phyloP scores from a whole-genome alignment of 2,329 filamentous ascomycete genomes.

The Periconia macrospinosa region DNA sequence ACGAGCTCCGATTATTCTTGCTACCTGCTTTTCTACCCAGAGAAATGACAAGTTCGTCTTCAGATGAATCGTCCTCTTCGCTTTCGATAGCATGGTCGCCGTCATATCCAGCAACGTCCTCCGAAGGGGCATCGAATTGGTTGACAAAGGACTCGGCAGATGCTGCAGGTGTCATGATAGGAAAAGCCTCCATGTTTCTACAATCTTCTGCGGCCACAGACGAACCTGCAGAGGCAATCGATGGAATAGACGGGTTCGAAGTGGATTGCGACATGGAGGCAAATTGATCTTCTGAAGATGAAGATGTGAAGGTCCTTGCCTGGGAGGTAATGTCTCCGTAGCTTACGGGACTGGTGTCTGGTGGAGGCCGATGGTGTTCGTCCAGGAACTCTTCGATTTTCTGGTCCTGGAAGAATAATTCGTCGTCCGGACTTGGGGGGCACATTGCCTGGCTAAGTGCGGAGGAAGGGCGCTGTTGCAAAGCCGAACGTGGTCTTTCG shows the following conservation, averaged over 20 bases:
- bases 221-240: slow-evolving; percentile 52
- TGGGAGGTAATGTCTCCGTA: slow-evolving; percentile 18
- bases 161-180: slow-evolving; percentile 24
- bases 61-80: slow-evolving; percentile 44
- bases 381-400: slow-evolving; percentile 35
- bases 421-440: slow-evolving; percentile 53
- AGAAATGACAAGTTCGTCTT: slow-evolving; percentile 45
- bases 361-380: slow-evolving; percentile 35
- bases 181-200: slow-evolving; percentile 16
- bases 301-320: slow-evolving; percentile 40
- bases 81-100: slow-evolving; percentile 46
- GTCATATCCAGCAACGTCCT: slow-evolving; percentile 44
- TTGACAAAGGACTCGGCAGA: slow-evolving; percentile 43
- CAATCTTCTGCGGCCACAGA: slow-evolving; percentile 46
- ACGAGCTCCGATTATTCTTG: slow-evolving; percentile 37
- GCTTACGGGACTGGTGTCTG: slow-evolving; percentile 45
- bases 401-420: slow-evolving; percentile 27
- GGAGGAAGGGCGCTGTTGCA: slow-evolving; percentile 28
- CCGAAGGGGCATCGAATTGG: slow-evolving; percentile 24
- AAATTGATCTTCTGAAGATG: slow-evolving; percentile 53
- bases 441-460: slow-evolving; percentile 40
- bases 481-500: slow-evolving; percentile 24
- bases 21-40: slow-evolving; percentile 43
- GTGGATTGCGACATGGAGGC: slow-evolving; percentile 53
- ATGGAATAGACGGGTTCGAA: slow-evolving; percentile 56